A percentile compares a stretch with the other conserved stretches of the same genome.
Conservation (phyloP, 1,284 basidiomycete species). For the Wallemia ichthyophaga region DNA sequence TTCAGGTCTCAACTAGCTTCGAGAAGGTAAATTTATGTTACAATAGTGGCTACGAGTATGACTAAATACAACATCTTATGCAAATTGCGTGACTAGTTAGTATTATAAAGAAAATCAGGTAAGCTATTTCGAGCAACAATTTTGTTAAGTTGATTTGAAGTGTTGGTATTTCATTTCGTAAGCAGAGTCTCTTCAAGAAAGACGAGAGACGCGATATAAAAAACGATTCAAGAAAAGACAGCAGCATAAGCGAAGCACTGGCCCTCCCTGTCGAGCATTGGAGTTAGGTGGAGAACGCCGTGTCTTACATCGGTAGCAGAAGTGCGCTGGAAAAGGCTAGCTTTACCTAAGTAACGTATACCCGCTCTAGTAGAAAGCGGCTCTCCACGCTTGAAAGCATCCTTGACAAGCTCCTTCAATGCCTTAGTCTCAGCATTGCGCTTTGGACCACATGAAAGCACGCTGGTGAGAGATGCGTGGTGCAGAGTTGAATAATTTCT, state of each 20-base stretch:
- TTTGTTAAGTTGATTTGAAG: too few relatives aligned
- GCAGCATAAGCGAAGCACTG: background rate
- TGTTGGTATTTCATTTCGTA: too few relatives aligned
- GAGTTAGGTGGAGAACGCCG: background rate
- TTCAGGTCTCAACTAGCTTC: too few relatives aligned
- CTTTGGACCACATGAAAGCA: background rate
- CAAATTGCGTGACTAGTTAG: too few relatives aligned
- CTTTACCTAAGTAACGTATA: background rate
- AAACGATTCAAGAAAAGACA: background rate
- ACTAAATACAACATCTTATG: too few relatives aligned
- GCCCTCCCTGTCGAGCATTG: background rate
- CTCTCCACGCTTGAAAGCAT: conserved; percentile 2
- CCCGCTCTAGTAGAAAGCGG: background rate
- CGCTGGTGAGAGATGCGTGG: background rate
- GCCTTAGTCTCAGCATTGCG: conserved; percentile 2
- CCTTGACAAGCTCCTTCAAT: conserved; percentile 1
- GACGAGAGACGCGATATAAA: too few relatives aligned
- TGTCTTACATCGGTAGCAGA: background rate
- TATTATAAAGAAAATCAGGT: too few relatives aligned
- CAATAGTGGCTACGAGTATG: too few relatives aligned
- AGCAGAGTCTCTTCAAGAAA: too few relatives aligned
- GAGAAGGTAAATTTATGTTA: too few relatives aligned
- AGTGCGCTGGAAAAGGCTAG: background rate
- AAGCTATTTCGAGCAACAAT: too few relatives aligned
- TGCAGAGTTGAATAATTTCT: conserved; percentile 1